Evolutionary conservation across 2,329 filamentous ascomycete species (phyloP).

Genomic region (Trichoderma sp.): DNA sequence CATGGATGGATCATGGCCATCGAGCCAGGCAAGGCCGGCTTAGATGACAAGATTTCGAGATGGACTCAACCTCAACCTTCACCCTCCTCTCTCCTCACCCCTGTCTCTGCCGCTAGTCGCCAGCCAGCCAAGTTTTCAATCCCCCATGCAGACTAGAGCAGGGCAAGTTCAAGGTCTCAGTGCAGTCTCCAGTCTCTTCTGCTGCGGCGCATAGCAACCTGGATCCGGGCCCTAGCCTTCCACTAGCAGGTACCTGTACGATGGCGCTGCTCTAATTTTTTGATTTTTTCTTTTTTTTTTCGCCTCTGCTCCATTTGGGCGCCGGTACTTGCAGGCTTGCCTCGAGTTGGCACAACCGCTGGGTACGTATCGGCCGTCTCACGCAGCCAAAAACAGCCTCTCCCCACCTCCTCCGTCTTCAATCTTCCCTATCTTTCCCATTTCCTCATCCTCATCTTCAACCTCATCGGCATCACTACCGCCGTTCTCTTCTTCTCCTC

Average conservation of each 20-base stretch:
- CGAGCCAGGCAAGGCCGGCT: not conserved
- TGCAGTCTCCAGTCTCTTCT: constrained; percentile 1
- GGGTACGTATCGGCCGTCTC: constrained; percentile 15
- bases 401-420: constrained; percentile 15
- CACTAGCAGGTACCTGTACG: constrained; percentile 19
- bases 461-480: constrained; percentile 9
- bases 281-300: constrained; percentile 12
- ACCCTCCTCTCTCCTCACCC: not conserved
- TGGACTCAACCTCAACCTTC: not conserved
- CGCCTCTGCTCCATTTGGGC: constrained; percentile 16
- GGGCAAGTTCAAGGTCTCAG: constrained; percentile 18
- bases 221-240: constrained; percentile 20
- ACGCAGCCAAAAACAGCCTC: constrained; percentile 18
- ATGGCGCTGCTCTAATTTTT: not conserved
- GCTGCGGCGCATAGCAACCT: constrained; percentile 12
- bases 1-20: no score
- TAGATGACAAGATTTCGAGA: constrained; percentile 12
- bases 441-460: constrained; percentile 7
- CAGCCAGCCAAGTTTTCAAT: constrained; percentile 11
- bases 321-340: constrained; percentile 15
- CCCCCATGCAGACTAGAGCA: constrained; percentile 9
- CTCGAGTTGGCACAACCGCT: not conserved
- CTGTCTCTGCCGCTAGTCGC: constrained; percentile 3
- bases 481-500: not conserved
- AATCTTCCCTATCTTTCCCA: constrained; percentile 11